Evolutionary conservation across 2,329 filamentous ascomycete species (phyloP), one percentile per base, ranked within the genome.

Genomic region (Septoria petroselini): DNA sequence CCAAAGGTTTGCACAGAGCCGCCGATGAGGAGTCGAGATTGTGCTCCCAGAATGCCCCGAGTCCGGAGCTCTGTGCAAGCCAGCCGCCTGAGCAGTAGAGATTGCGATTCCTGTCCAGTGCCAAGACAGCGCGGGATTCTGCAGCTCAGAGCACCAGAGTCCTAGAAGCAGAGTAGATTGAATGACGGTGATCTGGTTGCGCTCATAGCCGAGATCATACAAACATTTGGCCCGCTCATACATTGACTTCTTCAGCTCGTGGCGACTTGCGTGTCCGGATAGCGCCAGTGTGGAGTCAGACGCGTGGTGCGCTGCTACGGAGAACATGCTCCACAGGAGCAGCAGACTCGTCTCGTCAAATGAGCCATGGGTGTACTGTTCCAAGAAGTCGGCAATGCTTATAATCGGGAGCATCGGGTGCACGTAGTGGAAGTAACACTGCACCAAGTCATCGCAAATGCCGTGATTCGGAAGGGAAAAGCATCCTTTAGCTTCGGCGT

Each of bases 241-340:
- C 45, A 53, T 34, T 5, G 39, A 38, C 37, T 53, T 40, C 30
- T 48, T 46, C 39, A 53, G 43, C 19, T 50, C 48, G 17, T 52
- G 21, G 30, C 53, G 46, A 23, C 34, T 18, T 17, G 31, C 21
- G 48, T 12, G 43, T 21, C 35, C 42, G 21, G 40, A 41, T 30
- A 42, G 23, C 25, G 46, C 48, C 29, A 34, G 18, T 14, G 43
- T 47, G 7, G 43, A 30, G 14, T 47, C 43, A 6, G 43, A 47
- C 23, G 34, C 43, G 18, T 48, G 41, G 46, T 47, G 42, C 41
- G 51, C 45, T 21, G 48, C 54, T 18, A 50, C 49, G 18, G 52
- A 54, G 48, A 57, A 57, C 41, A 57, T 41, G 35, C 51, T 54
- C 54, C 52, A 54, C 14, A 57, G 42, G 15, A 57, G 46, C 6